phyloP scores from a whole-genome alignment of 2,329 filamentous ascomycete genomes.

The Fusarium metavorans region DNA sequence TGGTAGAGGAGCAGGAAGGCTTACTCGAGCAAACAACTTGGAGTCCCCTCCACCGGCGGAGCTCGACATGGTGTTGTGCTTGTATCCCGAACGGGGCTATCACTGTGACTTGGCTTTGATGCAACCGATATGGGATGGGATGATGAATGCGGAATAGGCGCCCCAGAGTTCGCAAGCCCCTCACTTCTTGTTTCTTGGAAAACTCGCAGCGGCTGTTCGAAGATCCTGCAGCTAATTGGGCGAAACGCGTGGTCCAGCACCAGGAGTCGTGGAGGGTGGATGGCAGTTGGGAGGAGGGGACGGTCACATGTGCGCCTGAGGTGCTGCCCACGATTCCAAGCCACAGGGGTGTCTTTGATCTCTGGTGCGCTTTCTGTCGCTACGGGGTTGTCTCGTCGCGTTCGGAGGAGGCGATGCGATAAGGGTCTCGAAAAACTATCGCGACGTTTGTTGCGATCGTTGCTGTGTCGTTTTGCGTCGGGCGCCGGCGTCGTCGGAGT shows the following conservation, averaged over 20 bases:
- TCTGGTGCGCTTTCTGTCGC: slow-evolving; percentile 22
- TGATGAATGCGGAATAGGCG: slow-evolving; percentile 41
- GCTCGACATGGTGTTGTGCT: slow-evolving; percentile 63
- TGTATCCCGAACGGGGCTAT: slow-evolving; percentile 41
- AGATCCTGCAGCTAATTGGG: slow-evolving; percentile 43
- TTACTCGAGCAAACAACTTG: slow-evolving; percentile 98
- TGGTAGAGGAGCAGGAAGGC: slow-evolving; percentile 45
- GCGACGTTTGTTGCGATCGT: slow-evolving; percentile 32
- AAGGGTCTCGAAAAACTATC: slow-evolving; percentile 7
- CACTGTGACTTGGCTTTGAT: slow-evolving; percentile 26
- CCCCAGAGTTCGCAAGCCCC: slow-evolving; percentile 38
- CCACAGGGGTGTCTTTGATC: slow-evolving; percentile 32
- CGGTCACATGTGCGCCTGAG: slow-evolving; percentile 44
- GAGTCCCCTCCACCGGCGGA: slow-evolving; percentile 85
- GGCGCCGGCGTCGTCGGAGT: slow-evolving; percentile 42
- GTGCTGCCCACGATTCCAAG: slow-evolving; percentile 31
- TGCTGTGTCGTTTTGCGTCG: slow-evolving; percentile 31
- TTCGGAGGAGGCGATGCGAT: background rate
- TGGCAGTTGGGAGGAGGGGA: slow-evolving; percentile 38
- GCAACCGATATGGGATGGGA: slow-evolving; percentile 9
- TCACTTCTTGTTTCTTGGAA: slow-evolving; percentile 36
- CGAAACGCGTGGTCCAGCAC: slow-evolving; percentile 31
- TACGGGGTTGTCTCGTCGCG: slow-evolving; percentile 2
- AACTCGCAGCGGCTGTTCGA: slow-evolving; percentile 20
- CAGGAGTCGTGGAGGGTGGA: slow-evolving; percentile 42